Conservation (phyloP, 2,329 filamentous ascomycete genomes). For the Diaporthe sp. region DNA sequence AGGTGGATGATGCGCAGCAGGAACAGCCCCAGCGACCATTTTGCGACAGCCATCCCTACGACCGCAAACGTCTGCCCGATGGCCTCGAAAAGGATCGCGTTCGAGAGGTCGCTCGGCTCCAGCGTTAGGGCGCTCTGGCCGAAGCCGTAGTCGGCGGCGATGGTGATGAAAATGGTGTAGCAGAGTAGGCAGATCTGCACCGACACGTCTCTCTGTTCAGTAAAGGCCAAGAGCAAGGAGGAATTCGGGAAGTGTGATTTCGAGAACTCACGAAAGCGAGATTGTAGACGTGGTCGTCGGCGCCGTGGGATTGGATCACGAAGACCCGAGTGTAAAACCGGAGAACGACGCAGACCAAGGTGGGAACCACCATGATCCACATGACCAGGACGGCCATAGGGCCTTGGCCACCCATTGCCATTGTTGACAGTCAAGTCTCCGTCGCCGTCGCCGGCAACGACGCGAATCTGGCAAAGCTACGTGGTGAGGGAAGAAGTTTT, state of each 20-base stretch:
- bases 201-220: constrained; percentile 18
- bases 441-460: neutral
- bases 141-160: constrained; percentile 38
- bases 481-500: no score
- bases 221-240: neutral
- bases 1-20: constrained; percentile 41
- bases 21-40: constrained; percentile 41
- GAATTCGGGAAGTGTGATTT: neutral
- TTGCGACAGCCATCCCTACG: constrained; percentile 39
- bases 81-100: constrained; percentile 38
- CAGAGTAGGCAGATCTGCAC: constrained; percentile 21
- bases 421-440: constrained; percentile 36
- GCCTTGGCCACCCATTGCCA: constrained; percentile 42
- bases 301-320: neutral
- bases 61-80: constrained; percentile 38
- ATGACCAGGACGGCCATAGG: constrained; percentile 44
- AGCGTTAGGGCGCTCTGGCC: neutral
- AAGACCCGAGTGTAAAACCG: neutral
- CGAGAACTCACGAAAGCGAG: neutral
- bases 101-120: neutral
- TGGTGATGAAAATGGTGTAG: constrained; percentile 35
- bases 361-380: constrained; percentile 39
- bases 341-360: constrained; percentile 39
- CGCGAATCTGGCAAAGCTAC: no score
- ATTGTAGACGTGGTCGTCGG: neutral